phyloP scores from a whole-genome alignment of 192 early-diverging fungal species.

The Powellomyces hirtus region DNA sequence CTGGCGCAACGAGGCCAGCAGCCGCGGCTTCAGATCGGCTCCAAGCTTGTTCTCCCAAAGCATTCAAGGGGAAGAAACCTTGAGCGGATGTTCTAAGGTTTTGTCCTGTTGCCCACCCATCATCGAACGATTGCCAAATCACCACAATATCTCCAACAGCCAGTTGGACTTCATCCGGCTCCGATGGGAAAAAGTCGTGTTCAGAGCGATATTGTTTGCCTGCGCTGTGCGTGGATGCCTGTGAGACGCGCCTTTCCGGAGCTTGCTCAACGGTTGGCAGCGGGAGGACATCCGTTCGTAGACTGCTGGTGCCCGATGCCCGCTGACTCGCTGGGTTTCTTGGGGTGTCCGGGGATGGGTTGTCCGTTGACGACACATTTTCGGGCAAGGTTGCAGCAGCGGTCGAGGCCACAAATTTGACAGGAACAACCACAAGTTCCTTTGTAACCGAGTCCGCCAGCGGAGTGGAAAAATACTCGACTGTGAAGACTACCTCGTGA shows the following conservation, averaged over 20 bases:
- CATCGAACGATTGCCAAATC: slow-evolving; percentile 28
- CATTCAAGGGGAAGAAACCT: slow-evolving; percentile 30
- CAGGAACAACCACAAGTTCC: slow-evolving; percentile 4
- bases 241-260: neutral
- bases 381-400: neutral
- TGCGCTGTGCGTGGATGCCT: neutral
- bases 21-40: slow-evolving; percentile 6
- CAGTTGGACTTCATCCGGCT: slow-evolving; percentile 23
- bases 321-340: too few species aligned
- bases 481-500: slow-evolving; percentile 14
- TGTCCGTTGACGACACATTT: too few species aligned
- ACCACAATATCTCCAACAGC: slow-evolving; percentile 18
- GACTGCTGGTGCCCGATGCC: too few species aligned
- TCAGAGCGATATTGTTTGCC: slow-evolving; percentile 15
- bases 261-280: too few species aligned
- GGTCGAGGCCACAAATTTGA: neutral
- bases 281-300: too few species aligned
- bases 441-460: neutral
- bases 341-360: too few species aligned
- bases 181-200: slow-evolving; percentile 5
- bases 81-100: slow-evolving; percentile 7
- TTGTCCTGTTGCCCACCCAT: slow-evolving; percentile 31
- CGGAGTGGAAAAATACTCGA: slow-evolving; percentile 15
- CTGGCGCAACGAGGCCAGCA: slow-evolving; percentile 6
- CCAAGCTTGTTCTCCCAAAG: slow-evolving; percentile 12